These are phyloP conservation scores for Testicularia cyperi DNA, from an alignment of 1,284 basidiomycete species.

Conservation along the genomic window DNA sequence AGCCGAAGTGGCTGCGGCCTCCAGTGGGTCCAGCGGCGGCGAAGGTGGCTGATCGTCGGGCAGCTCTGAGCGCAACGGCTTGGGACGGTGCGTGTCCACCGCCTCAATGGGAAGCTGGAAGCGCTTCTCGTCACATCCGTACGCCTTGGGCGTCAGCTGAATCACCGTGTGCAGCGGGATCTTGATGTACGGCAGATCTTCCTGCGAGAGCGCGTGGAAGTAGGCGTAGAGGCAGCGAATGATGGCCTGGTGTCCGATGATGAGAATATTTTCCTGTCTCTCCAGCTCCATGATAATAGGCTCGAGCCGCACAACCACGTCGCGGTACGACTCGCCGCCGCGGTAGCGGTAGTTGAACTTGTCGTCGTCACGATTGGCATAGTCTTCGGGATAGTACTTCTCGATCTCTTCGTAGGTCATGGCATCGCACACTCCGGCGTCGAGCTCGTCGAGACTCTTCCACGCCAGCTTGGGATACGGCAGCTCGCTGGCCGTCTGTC, in stretches of 20 bases:
- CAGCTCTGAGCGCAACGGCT: conserved; percentile 24
- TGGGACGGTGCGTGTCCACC: conserved; percentile 56
- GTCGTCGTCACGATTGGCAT: conserved; percentile 96
- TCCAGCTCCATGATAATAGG: conserved; percentile 99
- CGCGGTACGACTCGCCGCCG: conserved; percentile 90
- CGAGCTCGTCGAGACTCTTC: conserved; percentile 97
- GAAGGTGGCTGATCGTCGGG: conserved; percentile 29
- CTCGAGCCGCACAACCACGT: conserved; percentile 86
- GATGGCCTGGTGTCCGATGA: conserved; percentile 86
- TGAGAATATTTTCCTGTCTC: conserved; percentile 92
- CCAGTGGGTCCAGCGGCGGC: conserved; percentile 31
- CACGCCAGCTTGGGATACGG: conserved; percentile 92
- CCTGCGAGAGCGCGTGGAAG: conserved; percentile 88
- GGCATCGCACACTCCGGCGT: conserved; percentile 97
- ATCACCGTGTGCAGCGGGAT: conserved; percentile 86
- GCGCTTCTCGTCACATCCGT: conserved; percentile 97
- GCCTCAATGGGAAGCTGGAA: conserved; percentile 62
- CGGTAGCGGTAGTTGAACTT: conserved; percentile 98
- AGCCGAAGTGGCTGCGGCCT: conserved; percentile 27
- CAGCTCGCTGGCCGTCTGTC: conserved; percentile 81
- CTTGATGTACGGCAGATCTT: conserved; percentile 95
- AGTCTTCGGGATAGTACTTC: conserved; percentile 91
- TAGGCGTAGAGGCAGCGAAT: conserved; percentile 71
- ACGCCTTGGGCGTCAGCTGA: conserved; percentile 94
- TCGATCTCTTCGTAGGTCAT: conserved; percentile 99